phyloP scores from a whole-genome alignment of 2,329 filamentous ascomycete species.

The Plenodomus tracheiphilus region DNA sequence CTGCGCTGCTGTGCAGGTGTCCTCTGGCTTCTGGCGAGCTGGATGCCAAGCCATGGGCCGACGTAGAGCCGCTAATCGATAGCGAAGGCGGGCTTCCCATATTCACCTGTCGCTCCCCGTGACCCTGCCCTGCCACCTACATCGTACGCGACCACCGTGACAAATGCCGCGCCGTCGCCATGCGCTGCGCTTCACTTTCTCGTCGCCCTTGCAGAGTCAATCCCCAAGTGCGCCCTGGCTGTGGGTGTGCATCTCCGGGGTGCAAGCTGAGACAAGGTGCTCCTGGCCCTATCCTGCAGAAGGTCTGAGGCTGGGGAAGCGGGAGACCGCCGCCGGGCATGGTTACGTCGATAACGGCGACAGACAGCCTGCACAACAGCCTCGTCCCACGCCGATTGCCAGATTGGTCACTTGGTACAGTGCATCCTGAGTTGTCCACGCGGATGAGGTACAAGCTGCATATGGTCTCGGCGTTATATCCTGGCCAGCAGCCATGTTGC shows the following conservation, averaged over 20 bases:
- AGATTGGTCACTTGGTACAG: neutral
- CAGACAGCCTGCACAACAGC: neutral
- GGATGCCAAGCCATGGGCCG: conserved; percentile 6
- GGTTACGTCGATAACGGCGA: conserved; percentile 3
- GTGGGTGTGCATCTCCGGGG: neutral
- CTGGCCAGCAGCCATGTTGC: neutral
- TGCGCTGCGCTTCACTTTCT: neutral
- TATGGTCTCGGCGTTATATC: neutral
- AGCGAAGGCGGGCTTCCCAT: neutral
- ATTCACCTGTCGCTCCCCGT: neutral
- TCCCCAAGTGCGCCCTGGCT: neutral
- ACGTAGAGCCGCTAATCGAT: neutral
- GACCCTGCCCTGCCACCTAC: no score
- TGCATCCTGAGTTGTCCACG: neutral
- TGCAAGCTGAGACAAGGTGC: neutral
- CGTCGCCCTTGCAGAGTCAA: neutral
- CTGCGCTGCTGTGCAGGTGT: conserved; percentile 2
- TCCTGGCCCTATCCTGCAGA: neutral
- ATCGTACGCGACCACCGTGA: no score
- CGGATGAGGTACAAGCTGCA: neutral
- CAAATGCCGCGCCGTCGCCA: no score
- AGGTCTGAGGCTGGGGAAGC: conserved; percentile 6
- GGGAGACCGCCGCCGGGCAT: conserved; percentile 5
- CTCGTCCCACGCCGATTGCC: conserved; percentile 3
- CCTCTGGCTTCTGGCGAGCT: conserved; percentile 9